Conservation (phyloP, 495 filamentous ascomycete genomes). For the Thozetella sp. region DNA sequence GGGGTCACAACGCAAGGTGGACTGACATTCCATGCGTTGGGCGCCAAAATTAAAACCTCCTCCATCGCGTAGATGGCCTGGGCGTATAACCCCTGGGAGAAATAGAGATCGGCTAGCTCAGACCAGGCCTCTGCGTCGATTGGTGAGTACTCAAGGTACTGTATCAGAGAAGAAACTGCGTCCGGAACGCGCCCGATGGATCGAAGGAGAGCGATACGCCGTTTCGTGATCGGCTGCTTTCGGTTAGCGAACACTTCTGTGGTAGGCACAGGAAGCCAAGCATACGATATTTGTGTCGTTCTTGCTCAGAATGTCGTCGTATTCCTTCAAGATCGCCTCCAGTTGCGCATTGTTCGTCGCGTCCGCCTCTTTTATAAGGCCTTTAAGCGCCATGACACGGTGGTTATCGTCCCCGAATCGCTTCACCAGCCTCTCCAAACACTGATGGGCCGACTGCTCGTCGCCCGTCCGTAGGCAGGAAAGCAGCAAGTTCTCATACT, state of each 20-base stretch:
- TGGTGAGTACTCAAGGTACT: slow-evolving; percentile 78
- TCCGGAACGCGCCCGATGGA: slow-evolving; percentile 69
- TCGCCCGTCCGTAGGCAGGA: slow-evolving; percentile 86
- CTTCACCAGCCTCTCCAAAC: slow-evolving; percentile 69
- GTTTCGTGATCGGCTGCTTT: slow-evolving; percentile 78
- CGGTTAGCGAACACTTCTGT: too few species aligned
- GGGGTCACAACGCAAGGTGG: slow-evolving; percentile 7
- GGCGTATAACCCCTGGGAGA: slow-evolving; percentile 69
- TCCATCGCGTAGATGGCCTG: slow-evolving; percentile 91
- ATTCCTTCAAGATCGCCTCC: slow-evolving; percentile 69
- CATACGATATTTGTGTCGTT: slow-evolving; percentile 79
- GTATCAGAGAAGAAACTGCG: slow-evolving; percentile 71
- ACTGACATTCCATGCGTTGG: slow-evolving; percentile 93
- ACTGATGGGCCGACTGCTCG: slow-evolving; percentile 71
- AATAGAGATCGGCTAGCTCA: slow-evolving; percentile 85
- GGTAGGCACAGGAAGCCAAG: slow-evolving; percentile 7
- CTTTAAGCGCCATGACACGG: slow-evolving; percentile 77
- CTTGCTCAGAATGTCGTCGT: slow-evolving; percentile 71
- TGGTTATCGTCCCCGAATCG: slow-evolving; percentile 86
- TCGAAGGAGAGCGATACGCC: slow-evolving; percentile 77
- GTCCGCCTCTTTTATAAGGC: slow-evolving; percentile 83
- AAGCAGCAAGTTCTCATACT: slow-evolving; percentile 83
- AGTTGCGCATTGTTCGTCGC: slow-evolving; percentile 65
- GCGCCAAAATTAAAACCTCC: slow-evolving; percentile 84
- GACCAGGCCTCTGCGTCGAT: slow-evolving; percentile 95